Conservation (phyloP, 2,329 filamentous ascomycete species). For the Colletotrichum agaves region DNA sequence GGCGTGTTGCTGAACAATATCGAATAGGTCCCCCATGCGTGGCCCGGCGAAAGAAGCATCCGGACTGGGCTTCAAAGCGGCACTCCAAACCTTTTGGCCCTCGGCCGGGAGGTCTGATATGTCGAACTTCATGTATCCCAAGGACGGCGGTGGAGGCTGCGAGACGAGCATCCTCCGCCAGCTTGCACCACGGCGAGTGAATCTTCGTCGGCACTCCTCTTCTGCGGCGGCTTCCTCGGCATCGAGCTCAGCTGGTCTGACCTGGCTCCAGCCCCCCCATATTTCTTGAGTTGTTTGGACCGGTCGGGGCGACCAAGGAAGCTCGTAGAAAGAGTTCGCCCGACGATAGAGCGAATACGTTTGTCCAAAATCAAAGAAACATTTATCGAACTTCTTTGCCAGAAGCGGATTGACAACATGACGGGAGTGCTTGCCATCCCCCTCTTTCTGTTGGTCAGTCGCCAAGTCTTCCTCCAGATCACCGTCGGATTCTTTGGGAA, state of each 20-base stretch:
- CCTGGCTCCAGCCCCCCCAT: conserved; percentile 29
- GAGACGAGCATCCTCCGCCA: conserved; percentile 42
- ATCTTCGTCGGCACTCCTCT: not conserved
- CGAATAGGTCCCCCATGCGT: conserved; percentile 40
- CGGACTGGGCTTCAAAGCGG: not conserved
- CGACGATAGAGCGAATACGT: conserved; percentile 26
- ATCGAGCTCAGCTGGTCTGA: not conserved
- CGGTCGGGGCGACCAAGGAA: conserved; percentile 14
- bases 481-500: not conserved
- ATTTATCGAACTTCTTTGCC: conserved; percentile 27
- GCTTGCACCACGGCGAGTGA: conserved; percentile 37
- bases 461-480: not conserved
- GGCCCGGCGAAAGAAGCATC: conserved; percentile 4
- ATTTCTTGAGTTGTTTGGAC: conserved; percentile 3
- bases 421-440: not conserved
- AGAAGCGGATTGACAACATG: conserved; percentile 29
- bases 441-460: not conserved
- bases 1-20: conserved; percentile 26
- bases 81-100: conserved; percentile 17
- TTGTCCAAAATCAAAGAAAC: conserved; percentile 35
- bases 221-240: not conserved
- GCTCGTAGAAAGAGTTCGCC: conserved; percentile 34
- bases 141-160: conserved; percentile 35
- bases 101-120: conserved; percentile 5
- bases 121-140: conserved; percentile 29